Evolutionary conservation across 495 filamentous ascomycete species (phyloP), one percentile per base, ranked within the genome.

Genomic region (Penicillium pancosmium): DNA sequence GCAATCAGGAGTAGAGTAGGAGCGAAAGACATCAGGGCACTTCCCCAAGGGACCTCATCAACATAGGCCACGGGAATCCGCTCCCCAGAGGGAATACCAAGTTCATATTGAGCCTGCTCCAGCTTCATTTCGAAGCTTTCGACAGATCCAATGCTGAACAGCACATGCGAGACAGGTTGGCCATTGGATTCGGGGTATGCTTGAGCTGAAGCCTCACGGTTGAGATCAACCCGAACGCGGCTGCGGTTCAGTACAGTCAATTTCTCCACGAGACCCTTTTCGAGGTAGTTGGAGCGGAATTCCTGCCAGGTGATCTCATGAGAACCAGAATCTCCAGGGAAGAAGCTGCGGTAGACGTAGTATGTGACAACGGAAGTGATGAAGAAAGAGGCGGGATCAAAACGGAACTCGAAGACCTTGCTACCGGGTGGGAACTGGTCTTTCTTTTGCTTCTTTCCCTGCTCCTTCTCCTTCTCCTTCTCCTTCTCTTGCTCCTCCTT

Each of bases 281-380:
- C 92, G 47, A 98, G 81, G 79, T 95, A 98, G 40, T 91, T 93
- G 60, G 85, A 89, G 46, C 88, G 80, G 72, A 98, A 90, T 72
- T 98, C 95, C 78, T 98, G 93, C 91, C 92, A 98, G 43, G 94
- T 97, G 57, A 98, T 97, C 65, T 97, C 93, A 49, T 83, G 82
- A 44, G 81, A 56, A 19, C 50, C 76, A 54, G 78, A 78, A 55
- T 96, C 91, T 12, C 81, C 82, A 27, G 91, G 83, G 50, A 84
- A 78, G 19, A 90, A 63, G 53, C 81, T 81, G 12, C 81, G 79
- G 64, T 86, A 87, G 54, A 84, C 63, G 48, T 87, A 75, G 65
- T 88, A 93, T 9, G 86, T 74, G 8, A 89, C 66, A 54, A 92
- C 75, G 7, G 81, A 70, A 44, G 79, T 77, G 11, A 85, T 67